Conservation (phyloP, 352 stramenopile genomes). For the Phytopythium aichiense region DNA sequence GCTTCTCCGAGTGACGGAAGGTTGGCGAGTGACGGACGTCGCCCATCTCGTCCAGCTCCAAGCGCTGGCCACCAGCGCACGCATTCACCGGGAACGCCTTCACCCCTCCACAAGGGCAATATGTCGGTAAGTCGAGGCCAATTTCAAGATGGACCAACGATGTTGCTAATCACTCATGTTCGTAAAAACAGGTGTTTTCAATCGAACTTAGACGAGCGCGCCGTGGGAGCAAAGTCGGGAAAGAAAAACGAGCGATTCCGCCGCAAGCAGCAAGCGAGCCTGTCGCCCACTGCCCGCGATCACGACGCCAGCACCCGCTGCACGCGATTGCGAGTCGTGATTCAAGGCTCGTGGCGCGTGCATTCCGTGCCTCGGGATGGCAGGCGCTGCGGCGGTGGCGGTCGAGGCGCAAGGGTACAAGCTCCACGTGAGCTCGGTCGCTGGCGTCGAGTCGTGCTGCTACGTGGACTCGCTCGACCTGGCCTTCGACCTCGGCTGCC, state of each 20-base stretch:
- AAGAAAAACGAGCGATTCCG: conserved; percentile 6
- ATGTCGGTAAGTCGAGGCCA: not conserved
- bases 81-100: not conserved
- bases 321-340: no score
- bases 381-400: conserved; percentile 9
- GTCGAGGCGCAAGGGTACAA: conserved; percentile 40
- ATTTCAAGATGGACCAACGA: not conserved
- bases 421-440: conserved; percentile 59
- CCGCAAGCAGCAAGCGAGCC: not conserved
- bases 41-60: not conserved
- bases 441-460: conserved; percentile 71
- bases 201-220: not conserved
- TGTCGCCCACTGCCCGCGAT: not conserved
- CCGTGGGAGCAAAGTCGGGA: not conserved
- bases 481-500: conserved; percentile 72
- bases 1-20: not conserved
- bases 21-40: not conserved
- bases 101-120: not conserved
- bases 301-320: not conserved
- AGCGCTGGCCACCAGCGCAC: not conserved
- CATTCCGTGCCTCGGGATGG: not conserved
- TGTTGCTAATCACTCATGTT: not conserved
- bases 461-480: conserved; percentile 73
- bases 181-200: not conserved
- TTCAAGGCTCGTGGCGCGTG: not conserved